Percentiles rank a stretch among this genome's conserved stretches.
These are phyloP conservation scores for Castanopsis chinensis DNA, from an alignment of 306 rosid genomes.

Conservation along the genomic window DNA sequence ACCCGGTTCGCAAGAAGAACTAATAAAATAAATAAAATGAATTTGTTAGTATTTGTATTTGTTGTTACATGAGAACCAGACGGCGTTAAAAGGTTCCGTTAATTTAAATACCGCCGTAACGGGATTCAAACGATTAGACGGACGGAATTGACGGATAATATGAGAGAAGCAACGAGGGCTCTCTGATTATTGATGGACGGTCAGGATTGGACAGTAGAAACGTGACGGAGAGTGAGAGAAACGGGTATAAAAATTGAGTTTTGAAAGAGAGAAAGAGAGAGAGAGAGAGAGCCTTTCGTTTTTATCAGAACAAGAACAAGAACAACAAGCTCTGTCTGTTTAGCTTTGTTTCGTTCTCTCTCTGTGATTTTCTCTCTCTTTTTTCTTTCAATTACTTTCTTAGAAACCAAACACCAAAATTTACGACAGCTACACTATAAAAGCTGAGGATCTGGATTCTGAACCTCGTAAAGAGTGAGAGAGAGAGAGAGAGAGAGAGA, in stretches of 20 bases:
- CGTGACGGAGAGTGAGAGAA: conserved; percentile 43
- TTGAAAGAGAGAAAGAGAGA: conserved; percentile 15
- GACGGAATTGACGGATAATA: conserved; percentile 39
- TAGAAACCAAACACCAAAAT: conserved; percentile 8
- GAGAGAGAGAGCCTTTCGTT: conserved; percentile 45
- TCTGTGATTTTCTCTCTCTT: conserved; percentile 14
- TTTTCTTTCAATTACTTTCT: conserved; percentile 16
- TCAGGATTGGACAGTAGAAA: conserved; percentile 40
- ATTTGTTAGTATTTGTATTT: neutral
- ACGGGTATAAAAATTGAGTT: conserved; percentile 44
- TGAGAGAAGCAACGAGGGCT: conserved; percentile 18
- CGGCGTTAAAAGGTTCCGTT: conserved; percentile 50
- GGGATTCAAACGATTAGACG: conserved; percentile 29
- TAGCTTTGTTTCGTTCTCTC: conserved; percentile 29
- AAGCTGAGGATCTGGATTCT: conserved; percentile 61
- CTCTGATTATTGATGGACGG: conserved; percentile 49
- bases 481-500: conserved; percentile 1
- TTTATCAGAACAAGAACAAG: conserved; percentile 27
- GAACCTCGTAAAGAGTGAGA: conserved; percentile 17
- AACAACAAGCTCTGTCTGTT: conserved; percentile 30
- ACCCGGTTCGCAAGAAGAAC: conserved; percentile 31
- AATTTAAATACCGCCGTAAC: conserved; percentile 24
- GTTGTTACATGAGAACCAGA: conserved; percentile 1
- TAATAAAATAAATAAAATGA: neutral
- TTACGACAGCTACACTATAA: conserved; percentile 26